Evolutionary conservation across 78 protist species (phyloP), one percentile per base, ranked within the genome.

Genomic region (Speleostelium caveatum): DNA sequence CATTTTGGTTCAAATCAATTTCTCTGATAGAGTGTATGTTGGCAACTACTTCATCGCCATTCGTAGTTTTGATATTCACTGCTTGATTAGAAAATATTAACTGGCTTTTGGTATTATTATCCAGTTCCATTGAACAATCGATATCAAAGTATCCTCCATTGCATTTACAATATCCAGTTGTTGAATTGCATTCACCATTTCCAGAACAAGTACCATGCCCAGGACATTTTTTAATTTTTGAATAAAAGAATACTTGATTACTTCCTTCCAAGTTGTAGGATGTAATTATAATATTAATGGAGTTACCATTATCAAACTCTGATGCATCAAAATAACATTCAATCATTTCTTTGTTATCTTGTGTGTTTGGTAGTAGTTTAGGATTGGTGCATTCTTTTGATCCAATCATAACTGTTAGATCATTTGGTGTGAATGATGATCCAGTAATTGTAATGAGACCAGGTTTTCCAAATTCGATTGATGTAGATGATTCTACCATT

Each of bases 161-260:
- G 10, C 53, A 45, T 45, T 6, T 45, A 45, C 53, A 45, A 14
- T 6, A 14, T 45, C n/a, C 6, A 14, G 53, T 45, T 45, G 53
- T 45, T 45, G n/a, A 14, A 45, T 45, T 10, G 10, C 53, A 45
- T 14, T 45, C 53, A 14, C 53, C 53, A 45, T 45, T 6, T 45
- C 53, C 53, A 14, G 53, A 45, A 45, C 53, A 45, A 45, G 6
- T 45, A 6, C 10, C 10, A n/a, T n/a, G n/a, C n/a, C n/a, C n/a
- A 14, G 6, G n/a, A 45, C 53, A 45, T 14, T 45, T 10, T 45
- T 45, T 45, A 19, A 4, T 24, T 0, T 0, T 12, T 1, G 17
- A 21, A 38, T 74, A 74, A 24, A 30, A 58, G 35, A 74, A 74
- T 26, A 74, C 83, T 38, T 74, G 49, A 26, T 74, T 74, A 3